Conservation (phyloP, 768 basidiomycete species). For the Omphalotus guepiniiformis region DNA sequence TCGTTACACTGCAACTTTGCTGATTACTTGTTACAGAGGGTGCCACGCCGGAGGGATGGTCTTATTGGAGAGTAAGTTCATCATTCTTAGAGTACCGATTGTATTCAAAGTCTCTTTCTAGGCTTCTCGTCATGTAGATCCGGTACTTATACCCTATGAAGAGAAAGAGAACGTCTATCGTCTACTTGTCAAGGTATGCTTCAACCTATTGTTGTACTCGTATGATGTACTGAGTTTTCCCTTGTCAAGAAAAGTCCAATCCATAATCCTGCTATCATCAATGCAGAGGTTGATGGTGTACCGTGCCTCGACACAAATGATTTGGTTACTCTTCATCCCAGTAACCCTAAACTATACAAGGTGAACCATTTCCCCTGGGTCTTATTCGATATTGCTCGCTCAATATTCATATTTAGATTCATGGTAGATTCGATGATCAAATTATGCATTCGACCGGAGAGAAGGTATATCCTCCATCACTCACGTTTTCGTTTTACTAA, state of each 20-base stretch:
- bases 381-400: not conserved
- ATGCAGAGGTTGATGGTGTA: slow-evolving; percentile 21
- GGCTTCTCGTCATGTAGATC: not conserved
- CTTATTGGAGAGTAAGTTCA: too few relatives aligned
- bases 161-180: slow-evolving; percentile 4
- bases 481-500: not conserved
- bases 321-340: slow-evolving; percentile 31
- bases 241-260: slow-evolving; percentile 3
- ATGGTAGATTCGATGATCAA: slow-evolving; percentile 35
- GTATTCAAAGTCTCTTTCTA: too few relatives aligned
- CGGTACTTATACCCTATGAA: not conserved
- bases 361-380: slow-evolving; percentile 10
- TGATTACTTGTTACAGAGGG: too few relatives aligned
- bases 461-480: slow-evolving; percentile 21
- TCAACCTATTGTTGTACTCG: too few relatives aligned
- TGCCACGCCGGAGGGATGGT: too few relatives aligned
- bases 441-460: slow-evolving; percentile 35
- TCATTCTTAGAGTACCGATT: too few relatives aligned
- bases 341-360: slow-evolving; percentile 22
- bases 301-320: slow-evolving; percentile 28
- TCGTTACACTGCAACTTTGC: too few relatives aligned
- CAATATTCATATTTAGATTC: not conserved
- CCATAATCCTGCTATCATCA: slow-evolving; percentile 20
- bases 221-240: not conserved
- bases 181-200: slow-evolving; percentile 9